A percentile compares a stretch with the other conserved stretches of the same genome.
phyloP scores from a whole-genome alignment of 768 basidiomycete genomes.

The Termitomyces sp. region DNA sequence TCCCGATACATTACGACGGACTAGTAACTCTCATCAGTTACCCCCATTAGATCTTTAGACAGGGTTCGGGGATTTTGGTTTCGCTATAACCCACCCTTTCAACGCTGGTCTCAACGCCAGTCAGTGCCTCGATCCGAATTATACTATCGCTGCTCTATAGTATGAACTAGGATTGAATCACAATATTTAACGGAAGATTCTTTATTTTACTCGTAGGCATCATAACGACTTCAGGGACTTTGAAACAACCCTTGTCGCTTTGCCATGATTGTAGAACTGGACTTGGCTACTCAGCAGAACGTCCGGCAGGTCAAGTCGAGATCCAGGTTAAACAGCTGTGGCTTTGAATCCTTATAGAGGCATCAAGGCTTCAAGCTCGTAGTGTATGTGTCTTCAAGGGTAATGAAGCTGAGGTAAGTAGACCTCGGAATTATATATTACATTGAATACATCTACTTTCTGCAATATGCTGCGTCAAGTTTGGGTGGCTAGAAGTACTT shows the following conservation, averaged over 20 bases:
- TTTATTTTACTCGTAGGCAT: background rate
- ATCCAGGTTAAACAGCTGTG: too few species aligned
- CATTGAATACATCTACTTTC: too few species aligned
- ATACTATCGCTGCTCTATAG: background rate
- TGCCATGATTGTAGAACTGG: background rate
- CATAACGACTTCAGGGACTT: background rate
- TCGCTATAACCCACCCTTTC: background rate
- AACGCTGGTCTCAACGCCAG: conserved; percentile 21
- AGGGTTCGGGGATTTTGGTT: conserved; percentile 3
- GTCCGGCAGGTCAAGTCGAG: too few species aligned
- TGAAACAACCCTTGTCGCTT: background rate
- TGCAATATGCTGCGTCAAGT: too few species aligned
- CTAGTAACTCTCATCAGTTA: conserved; percentile 17
- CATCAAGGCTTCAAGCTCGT: too few species aligned
- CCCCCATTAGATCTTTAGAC: background rate
- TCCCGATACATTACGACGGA: conserved; percentile 5
- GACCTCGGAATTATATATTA: too few species aligned
- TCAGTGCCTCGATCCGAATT: conserved; percentile 2
- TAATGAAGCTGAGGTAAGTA: too few species aligned
- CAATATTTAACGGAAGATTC: background rate
- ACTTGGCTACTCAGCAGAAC: background rate
- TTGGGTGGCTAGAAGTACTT: too few species aligned
- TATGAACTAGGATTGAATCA: conserved; percentile 4
- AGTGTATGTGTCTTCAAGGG: too few species aligned
- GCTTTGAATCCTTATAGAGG: too few species aligned